Evolutionary conservation across 345 rosid species (phyloP).

Genomic region (Barbarea vulgaris): DNA sequence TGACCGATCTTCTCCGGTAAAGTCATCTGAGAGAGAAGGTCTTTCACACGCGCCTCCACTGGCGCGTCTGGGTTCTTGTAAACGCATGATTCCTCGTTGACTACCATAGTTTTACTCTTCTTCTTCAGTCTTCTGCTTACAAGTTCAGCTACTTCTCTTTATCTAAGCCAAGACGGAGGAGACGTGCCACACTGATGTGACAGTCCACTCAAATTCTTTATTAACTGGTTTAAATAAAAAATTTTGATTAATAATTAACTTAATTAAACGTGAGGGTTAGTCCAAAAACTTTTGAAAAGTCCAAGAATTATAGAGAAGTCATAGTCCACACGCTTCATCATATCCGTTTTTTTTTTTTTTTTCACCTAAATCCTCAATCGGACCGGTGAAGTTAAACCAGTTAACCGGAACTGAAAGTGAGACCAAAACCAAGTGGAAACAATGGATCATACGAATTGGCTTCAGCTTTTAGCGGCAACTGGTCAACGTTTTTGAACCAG

Average conservation of each 20-base stretch:
- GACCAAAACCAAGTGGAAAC: constrained; percentile 69
- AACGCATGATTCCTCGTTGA: constrained; percentile 36
- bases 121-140: neutral
- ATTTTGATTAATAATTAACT: too few species aligned
- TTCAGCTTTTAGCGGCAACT: constrained; percentile 38
- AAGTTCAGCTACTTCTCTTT: neutral
- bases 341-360: neutral
- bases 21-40: constrained; percentile 84
- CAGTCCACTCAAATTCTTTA: too few species aligned
- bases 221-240: too few species aligned
- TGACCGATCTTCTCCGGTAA: constrained; percentile 75
- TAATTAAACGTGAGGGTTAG: neutral
- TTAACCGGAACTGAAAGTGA: constrained; percentile 5
- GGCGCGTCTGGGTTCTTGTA: constrained; percentile 65
- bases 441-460: constrained; percentile 54
- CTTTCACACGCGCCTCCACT: constrained; percentile 68
- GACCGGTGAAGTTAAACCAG: constrained; percentile 16
- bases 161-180: neutral
- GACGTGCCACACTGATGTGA: neutral
- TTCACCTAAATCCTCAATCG: neutral
- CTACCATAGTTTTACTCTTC: neutral
- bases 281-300: neutral
- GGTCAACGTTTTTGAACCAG: constrained; percentile 60
- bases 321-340: too few species aligned
- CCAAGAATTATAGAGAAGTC: too few species aligned